phyloP scores from a whole-genome alignment of 2,329 filamentous ascomycete species.

The Epichloe elymi region DNA sequence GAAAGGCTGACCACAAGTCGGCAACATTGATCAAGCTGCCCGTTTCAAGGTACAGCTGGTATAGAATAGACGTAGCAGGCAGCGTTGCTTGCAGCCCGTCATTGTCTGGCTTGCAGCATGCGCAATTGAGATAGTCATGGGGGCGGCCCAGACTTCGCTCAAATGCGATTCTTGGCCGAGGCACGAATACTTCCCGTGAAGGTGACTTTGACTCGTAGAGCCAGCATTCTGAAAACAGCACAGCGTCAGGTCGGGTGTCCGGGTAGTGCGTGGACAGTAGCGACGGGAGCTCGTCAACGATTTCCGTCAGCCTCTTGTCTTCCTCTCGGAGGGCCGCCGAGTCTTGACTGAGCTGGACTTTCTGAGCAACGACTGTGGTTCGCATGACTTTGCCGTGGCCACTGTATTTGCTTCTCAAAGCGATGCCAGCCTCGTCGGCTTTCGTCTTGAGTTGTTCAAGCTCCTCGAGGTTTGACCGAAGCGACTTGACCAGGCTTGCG shows the following conservation, averaged over 20 bases:
- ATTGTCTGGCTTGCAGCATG: constrained; percentile 44
- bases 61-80: constrained; percentile 60
- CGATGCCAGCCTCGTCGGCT: constrained; percentile 30
- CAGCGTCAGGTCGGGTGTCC: constrained; percentile 18
- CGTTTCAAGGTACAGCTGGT: constrained; percentile 67
- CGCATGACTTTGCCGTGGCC: constrained; percentile 56
- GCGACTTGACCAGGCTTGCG: constrained; percentile 16
- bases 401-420: constrained; percentile 63
- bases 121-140: constrained; percentile 64
- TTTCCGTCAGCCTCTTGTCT: constrained; percentile 55
- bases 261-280: constrained; percentile 15
- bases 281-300: constrained; percentile 39
- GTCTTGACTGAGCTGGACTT: constrained; percentile 67
- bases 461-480: constrained; percentile 30
- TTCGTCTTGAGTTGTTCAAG: constrained; percentile 33
- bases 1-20: constrained; percentile 69
- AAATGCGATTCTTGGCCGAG: constrained; percentile 55
- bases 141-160: constrained; percentile 60
- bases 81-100: constrained; percentile 45
- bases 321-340: constrained; percentile 56
- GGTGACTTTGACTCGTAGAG: constrained; percentile 61
- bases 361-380: constrained; percentile 69
- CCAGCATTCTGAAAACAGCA: constrained; percentile 60
- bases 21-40: constrained; percentile 65
- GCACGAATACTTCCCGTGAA: constrained; percentile 61